Evolutionary conservation across 1,139 yeast genomes (phyloP), one percentile per base, ranked within the genome.

Genomic region (Geotrichum cucujoidarum): DNA sequence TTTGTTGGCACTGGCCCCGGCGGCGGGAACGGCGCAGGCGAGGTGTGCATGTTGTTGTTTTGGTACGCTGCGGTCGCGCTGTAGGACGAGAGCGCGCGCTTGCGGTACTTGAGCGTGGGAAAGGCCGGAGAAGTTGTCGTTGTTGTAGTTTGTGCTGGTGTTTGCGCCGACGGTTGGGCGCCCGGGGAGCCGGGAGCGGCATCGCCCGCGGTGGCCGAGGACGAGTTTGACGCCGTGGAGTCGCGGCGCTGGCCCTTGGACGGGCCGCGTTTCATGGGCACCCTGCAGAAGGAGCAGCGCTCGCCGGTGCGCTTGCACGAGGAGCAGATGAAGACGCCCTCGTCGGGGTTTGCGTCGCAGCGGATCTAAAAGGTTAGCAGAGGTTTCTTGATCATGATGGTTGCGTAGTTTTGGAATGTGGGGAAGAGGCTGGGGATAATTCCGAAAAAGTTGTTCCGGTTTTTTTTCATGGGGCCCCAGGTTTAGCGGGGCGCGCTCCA

Each of bases 191-290:
- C 30, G 8, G 33, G 33, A 16, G 33, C 11, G 3, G n/a, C 33
- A 7, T n/a, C 16, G 7, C 8, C 33, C 8, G 11, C 17, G 11
- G 29, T 11, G 21, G 13, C 10, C 20, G 17, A 6, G 24, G 36
- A 6, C 25, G 27, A 24, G 33, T 30, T 30, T 5, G 33, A 30
- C 5, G 33, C 11, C 43, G 52, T 27, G 30, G 52, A 43, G 22
- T 53, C 50, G 42, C 58, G 31, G 47, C 55, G 47, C 45, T 46
- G 49, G 49, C 55, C 64, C 52, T 68, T 69, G 10, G 71, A 60
- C 1, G 74, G 74, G 4, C 74, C 74, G 25, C 74, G 59, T 51
- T 71, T 70, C 60, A 69, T 63, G 46, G 74, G 74, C 21, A 70
- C 60, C 21, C 74, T 57, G 20, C 69, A 65, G 51, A 70, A 70